Evolutionary conservation across 768 basidiomycete genomes (phyloP).

Genomic region (Trametes sanguinea): DNA sequence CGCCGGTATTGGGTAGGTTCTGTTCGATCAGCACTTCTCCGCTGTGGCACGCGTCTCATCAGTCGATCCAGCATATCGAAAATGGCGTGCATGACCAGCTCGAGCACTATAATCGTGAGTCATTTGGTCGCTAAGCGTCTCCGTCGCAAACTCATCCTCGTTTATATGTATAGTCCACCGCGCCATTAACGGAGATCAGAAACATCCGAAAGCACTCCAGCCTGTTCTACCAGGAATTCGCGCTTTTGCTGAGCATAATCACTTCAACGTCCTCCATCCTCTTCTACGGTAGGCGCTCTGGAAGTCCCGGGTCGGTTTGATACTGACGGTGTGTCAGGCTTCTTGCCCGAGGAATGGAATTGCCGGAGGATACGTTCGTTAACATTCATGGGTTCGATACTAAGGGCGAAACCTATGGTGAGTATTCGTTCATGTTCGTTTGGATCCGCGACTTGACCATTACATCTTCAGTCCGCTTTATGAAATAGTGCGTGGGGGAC

Average conservation of each 20-base stretch:
- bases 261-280: constrained; percentile 52
- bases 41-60: background rate
- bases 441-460: background rate
- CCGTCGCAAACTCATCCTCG: too few species aligned
- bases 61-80: constrained; percentile 50
- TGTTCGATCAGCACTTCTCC: background rate
- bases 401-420: constrained; percentile 41
- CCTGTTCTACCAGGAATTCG: constrained; percentile 56
- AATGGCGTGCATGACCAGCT: constrained; percentile 61
- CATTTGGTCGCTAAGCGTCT: too few species aligned
- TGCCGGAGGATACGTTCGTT: constrained; percentile 48
- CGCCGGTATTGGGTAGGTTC: constrained; percentile 52
- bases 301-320: background rate
- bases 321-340: constrained; percentile 29
- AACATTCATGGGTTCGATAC: constrained; percentile 42
- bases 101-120: constrained; percentile 61
- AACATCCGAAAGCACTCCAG: constrained; percentile 51
- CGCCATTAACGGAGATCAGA: constrained; percentile 42
- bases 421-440: background rate
- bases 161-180: constrained; percentile 45
- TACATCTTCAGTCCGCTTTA: constrained; percentile 31
- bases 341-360: constrained; percentile 46
- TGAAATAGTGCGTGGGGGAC: constrained; percentile 16
- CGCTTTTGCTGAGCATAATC: constrained; percentile 51
- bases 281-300: constrained; percentile 43